These are phyloP conservation scores for Thielaviopsis populi DNA, from an alignment of 2,329 filamentous ascomycete genomes.

Conservation along the genomic window DNA sequence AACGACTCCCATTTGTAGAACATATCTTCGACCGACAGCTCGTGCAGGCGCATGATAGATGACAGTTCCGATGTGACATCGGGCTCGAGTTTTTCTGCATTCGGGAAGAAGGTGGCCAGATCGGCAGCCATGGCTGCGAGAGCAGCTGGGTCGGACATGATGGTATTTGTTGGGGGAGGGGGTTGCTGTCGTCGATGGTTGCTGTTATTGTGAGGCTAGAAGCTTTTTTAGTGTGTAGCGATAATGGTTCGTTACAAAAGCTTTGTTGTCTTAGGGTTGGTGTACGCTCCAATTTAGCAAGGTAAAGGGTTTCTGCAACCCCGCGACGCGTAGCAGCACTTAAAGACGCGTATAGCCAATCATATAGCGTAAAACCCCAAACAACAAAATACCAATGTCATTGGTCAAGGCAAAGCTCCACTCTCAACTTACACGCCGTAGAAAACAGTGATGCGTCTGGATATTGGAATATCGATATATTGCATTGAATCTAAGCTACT, in stretches of 20 bases:
- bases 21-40: conserved; percentile 66
- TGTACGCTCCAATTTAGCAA: background rate
- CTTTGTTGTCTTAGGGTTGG: background rate
- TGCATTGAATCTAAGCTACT: background rate
- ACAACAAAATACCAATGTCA: background rate
- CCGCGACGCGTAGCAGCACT: conserved; percentile 13
- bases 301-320: background rate
- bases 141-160: conserved; percentile 7
- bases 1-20: conserved; percentile 99
- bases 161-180: background rate
- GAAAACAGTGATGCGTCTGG: background rate
- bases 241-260: background rate
- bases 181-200: background rate
- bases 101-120: conserved; percentile 38
- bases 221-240: background rate
- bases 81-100: conserved; percentile 47
- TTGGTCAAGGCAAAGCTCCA: conserved; percentile 5
- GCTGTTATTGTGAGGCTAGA: background rate
- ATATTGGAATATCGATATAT: background rate
- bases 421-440: background rate
- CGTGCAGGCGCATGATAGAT: conserved; percentile 74
- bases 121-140: conserved; percentile 20
- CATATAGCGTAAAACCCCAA: background rate
- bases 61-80: conserved; percentile 71
- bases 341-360: conserved; percentile 15